Base-by-base conservation (phyloP, 2,329 filamentous ascomycete species). In the Catunica adiposa region DNA sequence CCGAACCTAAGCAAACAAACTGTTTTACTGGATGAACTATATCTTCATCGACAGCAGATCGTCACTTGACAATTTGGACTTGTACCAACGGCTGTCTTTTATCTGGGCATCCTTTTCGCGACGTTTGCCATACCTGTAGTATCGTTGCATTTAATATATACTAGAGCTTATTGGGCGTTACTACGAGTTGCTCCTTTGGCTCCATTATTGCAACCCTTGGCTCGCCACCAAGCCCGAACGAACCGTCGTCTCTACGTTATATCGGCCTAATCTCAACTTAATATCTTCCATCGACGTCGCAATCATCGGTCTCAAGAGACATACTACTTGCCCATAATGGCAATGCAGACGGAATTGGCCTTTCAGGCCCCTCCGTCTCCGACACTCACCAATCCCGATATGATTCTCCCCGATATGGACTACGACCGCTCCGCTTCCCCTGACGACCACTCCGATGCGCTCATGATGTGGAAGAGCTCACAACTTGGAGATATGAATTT, bases 381-480 rank as follows among this genome's bases (percentile, higher is more conserved):
- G 50, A 94, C 89, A 1, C 73, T 96, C 63, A 94, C 88, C 56
- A 94, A 95, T 67, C 88, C 89, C 54, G 89, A 94, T 67, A 89
- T 95, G 87, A 94, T 96, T 63, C 72, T 96, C 54, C 89, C 89
- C 59, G 82, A 84, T 65, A 81, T 83, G 64, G 78, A 80, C 61
- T 75, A 74, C 66, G 65, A 77, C 66, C 61, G 72, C 67, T 66
- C 72, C 66, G 69, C 76, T 64, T 72, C 74, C 65, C 70, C 74
- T 64, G 69, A 78, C 66, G 64, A 72, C 63, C 68, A 69, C 64
- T 70, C 75, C 57, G 73, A 74, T 59, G 72, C 75, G 63, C 63
- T 78, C n/a, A 69, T 67, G 61, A 70, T 73, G 66, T 78, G 76
- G 77, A 74, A 73, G 60, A 71, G 71, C 61, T 62, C 68, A 9